phyloP scores from a whole-genome alignment of 257 asterid genomes.

The Solanum lignicaule region DNA sequence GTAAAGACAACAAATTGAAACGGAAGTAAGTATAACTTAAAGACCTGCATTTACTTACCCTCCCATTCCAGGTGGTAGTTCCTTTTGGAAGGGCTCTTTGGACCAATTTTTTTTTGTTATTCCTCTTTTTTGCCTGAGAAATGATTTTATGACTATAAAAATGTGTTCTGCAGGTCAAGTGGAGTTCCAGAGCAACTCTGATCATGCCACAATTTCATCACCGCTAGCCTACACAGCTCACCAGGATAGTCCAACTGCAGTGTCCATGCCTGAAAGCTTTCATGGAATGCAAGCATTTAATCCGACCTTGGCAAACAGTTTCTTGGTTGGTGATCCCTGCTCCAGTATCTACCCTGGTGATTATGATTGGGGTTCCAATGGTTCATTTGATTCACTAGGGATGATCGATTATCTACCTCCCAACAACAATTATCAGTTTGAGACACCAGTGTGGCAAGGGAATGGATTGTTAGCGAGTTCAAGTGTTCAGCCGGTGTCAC shows the following conservation, averaged over 20 bases:
- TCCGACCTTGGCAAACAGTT: conserved; percentile 25
- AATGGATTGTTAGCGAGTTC: conserved; percentile 26
- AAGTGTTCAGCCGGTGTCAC: conserved; percentile 22
- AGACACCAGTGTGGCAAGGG: conserved; percentile 30
- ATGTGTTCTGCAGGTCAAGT: conserved; percentile 20
- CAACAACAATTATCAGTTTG: conserved; percentile 28
- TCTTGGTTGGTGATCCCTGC: conserved; percentile 21
- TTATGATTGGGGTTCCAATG: conserved; percentile 16
- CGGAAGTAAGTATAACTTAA: background rate
- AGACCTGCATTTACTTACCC: background rate
- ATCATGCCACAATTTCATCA: conserved; percentile 19
- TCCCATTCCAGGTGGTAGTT: background rate
- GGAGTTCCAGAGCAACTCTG: conserved; percentile 23
- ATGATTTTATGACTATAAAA: background rate
- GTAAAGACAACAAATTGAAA: background rate
- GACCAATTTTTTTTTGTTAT: background rate
- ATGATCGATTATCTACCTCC: conserved; percentile 20
- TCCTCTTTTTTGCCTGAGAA: background rate
- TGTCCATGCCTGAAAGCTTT: conserved; percentile 29
- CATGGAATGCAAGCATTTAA: conserved; percentile 24
- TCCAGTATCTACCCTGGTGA: conserved; percentile 27
- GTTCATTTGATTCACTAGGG: conserved; percentile 19
- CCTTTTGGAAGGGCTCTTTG: background rate
- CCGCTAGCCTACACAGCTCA: conserved; percentile 14
- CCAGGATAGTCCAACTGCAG: conserved; percentile 21